These are phyloP conservation scores for Lactifluus volemus DNA, from an alignment of 768 basidiomycete genomes.

Conservation along the genomic window DNA sequence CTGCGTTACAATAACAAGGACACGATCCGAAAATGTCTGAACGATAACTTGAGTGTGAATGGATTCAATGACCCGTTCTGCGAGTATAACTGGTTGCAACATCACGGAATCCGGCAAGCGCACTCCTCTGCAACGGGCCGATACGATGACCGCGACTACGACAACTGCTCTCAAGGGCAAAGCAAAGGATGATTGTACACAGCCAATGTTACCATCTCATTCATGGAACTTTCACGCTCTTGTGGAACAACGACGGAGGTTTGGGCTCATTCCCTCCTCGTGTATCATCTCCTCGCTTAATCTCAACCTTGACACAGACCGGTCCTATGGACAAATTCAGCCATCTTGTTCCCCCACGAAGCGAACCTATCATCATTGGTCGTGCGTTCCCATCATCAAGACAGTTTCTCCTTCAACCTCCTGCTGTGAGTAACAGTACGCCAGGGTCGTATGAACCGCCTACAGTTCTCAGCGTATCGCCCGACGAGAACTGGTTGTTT, in stretches of 20 bases:
- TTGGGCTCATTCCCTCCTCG: background rate
- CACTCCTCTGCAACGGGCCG: background rate
- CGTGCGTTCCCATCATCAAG: slow-evolving; percentile 64
- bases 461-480: slow-evolving; percentile 49
- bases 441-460: slow-evolving; percentile 51
- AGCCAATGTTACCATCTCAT: slow-evolving; percentile 1
- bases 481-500: slow-evolving; percentile 56
- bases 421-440: slow-evolving; percentile 43
- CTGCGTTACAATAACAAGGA: slow-evolving; percentile 84
- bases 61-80: slow-evolving; percentile 44
- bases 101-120: slow-evolving; percentile 1
- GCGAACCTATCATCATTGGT: slow-evolving; percentile 49
- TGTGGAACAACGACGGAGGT: slow-evolving; percentile 3
- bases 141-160: background rate
- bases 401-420: slow-evolving; percentile 50
- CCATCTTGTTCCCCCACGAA: slow-evolving; percentile 63
- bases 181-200: slow-evolving; percentile 5
- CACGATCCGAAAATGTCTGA: slow-evolving; percentile 72
- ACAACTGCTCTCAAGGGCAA: slow-evolving; percentile 13
- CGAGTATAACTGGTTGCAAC: slow-evolving; percentile 41
- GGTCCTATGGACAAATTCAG: slow-evolving; percentile 57
- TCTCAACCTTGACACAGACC: slow-evolving; percentile 36
- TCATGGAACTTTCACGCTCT: slow-evolving; percentile 17
- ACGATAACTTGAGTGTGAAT: slow-evolving; percentile 64
- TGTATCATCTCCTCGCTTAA: background rate